These are phyloP conservation scores for Leptomonas pyrrhocoris DNA, from an alignment of 208 protist genomes.

Conservation along the genomic window DNA sequence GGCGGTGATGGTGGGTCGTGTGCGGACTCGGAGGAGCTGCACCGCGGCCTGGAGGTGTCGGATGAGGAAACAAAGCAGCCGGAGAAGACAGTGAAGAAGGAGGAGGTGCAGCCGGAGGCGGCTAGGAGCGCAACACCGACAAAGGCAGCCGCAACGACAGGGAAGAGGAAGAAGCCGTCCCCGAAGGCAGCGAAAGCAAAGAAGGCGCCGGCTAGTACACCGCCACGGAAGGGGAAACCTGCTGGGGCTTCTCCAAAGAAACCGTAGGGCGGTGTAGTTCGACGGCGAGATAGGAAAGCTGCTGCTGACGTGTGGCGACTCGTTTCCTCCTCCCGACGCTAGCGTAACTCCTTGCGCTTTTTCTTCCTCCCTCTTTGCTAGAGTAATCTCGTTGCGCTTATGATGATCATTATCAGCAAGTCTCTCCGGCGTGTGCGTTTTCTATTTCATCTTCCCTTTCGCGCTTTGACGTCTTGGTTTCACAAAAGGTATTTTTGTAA, in stretches of 20 bases:
- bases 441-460: too few species aligned
- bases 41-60: constrained; percentile 1
- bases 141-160: not conserved
- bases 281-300: not conserved
- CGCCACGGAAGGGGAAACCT: not conserved
- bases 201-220: not conserved
- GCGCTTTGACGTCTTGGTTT: too few species aligned
- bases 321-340: not conserved
- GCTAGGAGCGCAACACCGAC: not conserved
- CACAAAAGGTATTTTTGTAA: too few species aligned
- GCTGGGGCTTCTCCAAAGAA: not conserved
- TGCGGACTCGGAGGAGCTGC: constrained; percentile 3
- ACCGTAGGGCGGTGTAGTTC: not conserved
- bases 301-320: not conserved
- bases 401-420: too few species aligned
- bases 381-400: too few species aligned
- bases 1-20: not conserved
- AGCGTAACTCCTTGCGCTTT: not conserved
- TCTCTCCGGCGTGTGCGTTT: too few species aligned
- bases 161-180: not conserved
- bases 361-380: not conserved
- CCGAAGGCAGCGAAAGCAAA: not conserved
- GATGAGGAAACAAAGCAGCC: not conserved
- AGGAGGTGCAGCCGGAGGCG: not conserved
- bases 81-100: not conserved